Conservation (phyloP, 2,329 filamentous ascomycete genomes). For the Seiridium cupressi region DNA sequence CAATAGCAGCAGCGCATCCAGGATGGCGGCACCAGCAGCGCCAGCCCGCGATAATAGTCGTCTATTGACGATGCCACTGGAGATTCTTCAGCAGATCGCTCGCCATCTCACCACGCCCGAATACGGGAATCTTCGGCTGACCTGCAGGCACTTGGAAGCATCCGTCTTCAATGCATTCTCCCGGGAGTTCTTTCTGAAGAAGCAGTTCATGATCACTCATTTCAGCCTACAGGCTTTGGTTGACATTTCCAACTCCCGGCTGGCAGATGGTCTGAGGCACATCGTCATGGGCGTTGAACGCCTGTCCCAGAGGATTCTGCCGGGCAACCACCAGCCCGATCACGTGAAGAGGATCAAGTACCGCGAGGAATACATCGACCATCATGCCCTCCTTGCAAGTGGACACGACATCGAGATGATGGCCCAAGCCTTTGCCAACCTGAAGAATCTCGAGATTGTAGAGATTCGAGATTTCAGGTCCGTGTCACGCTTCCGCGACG, state of each 20-base stretch:
- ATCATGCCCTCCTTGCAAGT: constrained; percentile 33
- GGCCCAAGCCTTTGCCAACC: constrained; percentile 50
- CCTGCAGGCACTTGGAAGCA: constrained; percentile 53
- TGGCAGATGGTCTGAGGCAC: constrained; percentile 37
- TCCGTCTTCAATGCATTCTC: constrained; percentile 55
- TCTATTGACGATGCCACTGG: constrained; percentile 48
- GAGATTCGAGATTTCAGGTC: constrained; percentile 60
- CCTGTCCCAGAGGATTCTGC: not conserved
- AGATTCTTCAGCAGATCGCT: constrained; percentile 57
- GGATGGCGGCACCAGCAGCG: not conserved
- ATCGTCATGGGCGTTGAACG: constrained; percentile 48
- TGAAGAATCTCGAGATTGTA: constrained; percentile 53
- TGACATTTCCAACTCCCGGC: constrained; percentile 45
- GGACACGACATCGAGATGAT: constrained; percentile 54
- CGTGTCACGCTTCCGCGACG: constrained; percentile 46
- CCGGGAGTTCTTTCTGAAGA: constrained; percentile 62
- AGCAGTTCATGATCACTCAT: constrained; percentile 63
- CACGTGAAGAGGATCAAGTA: constrained; percentile 22
- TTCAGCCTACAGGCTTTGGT: constrained; percentile 44
- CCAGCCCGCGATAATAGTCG: not conserved
- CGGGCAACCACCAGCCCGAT: constrained; percentile 16
- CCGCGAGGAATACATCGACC: constrained; percentile 23
- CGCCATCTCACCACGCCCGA: constrained; percentile 52
- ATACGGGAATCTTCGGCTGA: constrained; percentile 51
- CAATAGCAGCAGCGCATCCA: not conserved